Evolutionary conservation across 768 basidiomycete genomes (phyloP).

Genomic region (Royoungia palumana): DNA sequence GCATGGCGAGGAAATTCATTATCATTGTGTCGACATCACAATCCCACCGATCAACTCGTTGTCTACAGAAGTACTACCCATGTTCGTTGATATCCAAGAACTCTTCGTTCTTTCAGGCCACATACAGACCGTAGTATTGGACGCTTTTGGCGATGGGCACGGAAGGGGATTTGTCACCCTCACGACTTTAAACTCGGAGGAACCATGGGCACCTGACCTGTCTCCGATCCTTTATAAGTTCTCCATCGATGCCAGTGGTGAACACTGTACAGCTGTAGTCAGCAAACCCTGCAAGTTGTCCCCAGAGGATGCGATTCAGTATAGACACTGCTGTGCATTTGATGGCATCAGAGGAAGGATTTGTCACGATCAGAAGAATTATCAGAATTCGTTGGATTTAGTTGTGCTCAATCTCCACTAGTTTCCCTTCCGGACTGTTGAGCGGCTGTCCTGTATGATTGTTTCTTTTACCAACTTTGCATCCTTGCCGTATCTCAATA

Average conservation of each 20-base stretch:
- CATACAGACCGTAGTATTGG: neutral
- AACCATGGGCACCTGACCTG: neutral
- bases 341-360: slow-evolving; percentile 21
- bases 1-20: slow-evolving; percentile 1
- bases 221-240: slow-evolving; percentile 15
- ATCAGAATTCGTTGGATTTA: slow-evolving; percentile 4
- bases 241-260: slow-evolving; percentile 18
- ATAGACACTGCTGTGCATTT: slow-evolving; percentile 4
- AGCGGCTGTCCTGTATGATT: neutral
- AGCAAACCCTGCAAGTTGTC: slow-evolving; percentile 12
- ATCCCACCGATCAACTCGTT: slow-evolving; percentile 3
- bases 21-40: slow-evolving; percentile 14
- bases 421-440: neutral
- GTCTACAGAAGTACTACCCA: slow-evolving; percentile 6
- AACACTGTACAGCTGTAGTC: slow-evolving; percentile 7
- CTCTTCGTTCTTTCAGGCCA: slow-evolving; percentile 18
- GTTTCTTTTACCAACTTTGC: neutral
- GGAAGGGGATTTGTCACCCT: slow-evolving; percentile 16
- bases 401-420: slow-evolving; percentile 15
- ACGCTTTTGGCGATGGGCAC: slow-evolving; percentile 13
- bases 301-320: slow-evolving; percentile 5
- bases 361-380: slow-evolving; percentile 4
- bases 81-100: slow-evolving; percentile 11
- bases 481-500: neutral
- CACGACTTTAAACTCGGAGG: neutral